These are phyloP conservation scores for Chalaropsis thielavioides DNA, from an alignment of 2,329 filamentous ascomycete species.

Conservation along the genomic window DNA sequence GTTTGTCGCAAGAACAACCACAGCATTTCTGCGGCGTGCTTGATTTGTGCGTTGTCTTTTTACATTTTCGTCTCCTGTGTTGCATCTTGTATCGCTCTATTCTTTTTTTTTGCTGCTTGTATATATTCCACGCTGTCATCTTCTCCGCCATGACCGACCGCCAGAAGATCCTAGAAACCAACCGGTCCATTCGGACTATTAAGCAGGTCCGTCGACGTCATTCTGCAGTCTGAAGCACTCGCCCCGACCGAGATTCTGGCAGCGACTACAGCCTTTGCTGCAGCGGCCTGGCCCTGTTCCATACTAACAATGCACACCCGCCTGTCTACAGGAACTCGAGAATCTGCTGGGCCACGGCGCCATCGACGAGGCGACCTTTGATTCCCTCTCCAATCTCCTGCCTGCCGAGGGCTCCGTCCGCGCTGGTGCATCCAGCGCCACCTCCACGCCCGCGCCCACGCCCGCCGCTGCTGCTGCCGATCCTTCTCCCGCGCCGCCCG, in stretches of 20 bases:
- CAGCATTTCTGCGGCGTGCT: not conserved
- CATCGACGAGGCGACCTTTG: constrained; percentile 61
- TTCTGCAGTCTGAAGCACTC: not conserved
- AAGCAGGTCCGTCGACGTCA: constrained; percentile 50
- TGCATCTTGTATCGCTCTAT: not conserved
- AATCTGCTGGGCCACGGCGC: constrained; percentile 70
- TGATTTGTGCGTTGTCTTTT: not conserved
- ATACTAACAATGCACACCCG: not conserved
- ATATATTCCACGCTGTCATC: not conserved
- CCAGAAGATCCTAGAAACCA: constrained; percentile 52
- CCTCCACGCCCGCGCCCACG: constrained; percentile 23
- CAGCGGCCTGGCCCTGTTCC: no score
- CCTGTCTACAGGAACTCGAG: constrained; percentile 60
- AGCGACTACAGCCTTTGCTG: not conserved
- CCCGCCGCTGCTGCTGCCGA: constrained; percentile 23
- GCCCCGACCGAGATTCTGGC: not conserved
- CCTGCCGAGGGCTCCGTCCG: constrained; percentile 53
- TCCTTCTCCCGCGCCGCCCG: constrained; percentile 32
- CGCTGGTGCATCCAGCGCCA: constrained; percentile 29
- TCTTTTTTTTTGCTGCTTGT: not conserved
- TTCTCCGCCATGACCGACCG: constrained; percentile 28
- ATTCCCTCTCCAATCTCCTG: constrained; percentile 58
- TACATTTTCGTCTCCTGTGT: not conserved
- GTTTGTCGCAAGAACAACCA: not conserved
- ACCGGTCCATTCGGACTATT: constrained; percentile 74